These are phyloP conservation scores for Trypethelium eluteriae DNA, from an alignment of 495 filamentous ascomycete species.

Conservation along the genomic window DNA sequence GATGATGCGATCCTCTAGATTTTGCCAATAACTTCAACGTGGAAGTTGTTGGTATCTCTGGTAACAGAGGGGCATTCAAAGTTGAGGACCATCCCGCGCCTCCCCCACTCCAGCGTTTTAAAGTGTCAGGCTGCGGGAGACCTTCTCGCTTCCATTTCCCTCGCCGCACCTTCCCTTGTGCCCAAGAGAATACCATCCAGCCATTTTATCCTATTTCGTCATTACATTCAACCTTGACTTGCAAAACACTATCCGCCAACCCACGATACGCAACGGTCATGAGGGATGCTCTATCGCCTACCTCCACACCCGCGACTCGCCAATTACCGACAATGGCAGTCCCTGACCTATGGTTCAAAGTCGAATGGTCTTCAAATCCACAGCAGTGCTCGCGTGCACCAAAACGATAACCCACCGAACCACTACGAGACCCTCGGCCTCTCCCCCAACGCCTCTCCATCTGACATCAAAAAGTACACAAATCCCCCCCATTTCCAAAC, in stretches of 20 bases:
- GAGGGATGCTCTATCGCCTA: constrained; percentile 5
- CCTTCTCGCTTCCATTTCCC: not conserved
- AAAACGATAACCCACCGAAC: constrained; percentile 37
- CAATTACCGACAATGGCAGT: constrained; percentile 16
- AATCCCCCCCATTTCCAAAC: not conserved
- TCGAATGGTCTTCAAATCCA: constrained; percentile 29
- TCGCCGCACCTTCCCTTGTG: not conserved
- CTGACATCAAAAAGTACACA: constrained; percentile 76
- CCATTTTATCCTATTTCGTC: not conserved
- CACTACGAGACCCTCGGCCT: constrained; percentile 83
- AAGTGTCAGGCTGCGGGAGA: not conserved
- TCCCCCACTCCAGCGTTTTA: too few relatives aligned
- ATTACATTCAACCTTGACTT: not conserved
- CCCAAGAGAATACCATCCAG: not conserved
- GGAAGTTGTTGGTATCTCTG: not conserved
- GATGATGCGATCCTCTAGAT: not conserved
- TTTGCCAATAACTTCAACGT: not conserved
- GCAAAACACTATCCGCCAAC: not conserved
- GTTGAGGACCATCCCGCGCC: not conserved
- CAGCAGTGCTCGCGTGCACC: constrained; percentile 21
- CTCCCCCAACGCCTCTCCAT: constrained; percentile 54
- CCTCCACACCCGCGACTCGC: not conserved
- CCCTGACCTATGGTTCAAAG: constrained; percentile 14
- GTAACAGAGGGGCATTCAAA: not conserved
- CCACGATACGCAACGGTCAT: constrained; percentile 1